Evolutionary conservation across 768 basidiomycete species (phyloP).

Genomic region (Termitomyces sp.): DNA sequence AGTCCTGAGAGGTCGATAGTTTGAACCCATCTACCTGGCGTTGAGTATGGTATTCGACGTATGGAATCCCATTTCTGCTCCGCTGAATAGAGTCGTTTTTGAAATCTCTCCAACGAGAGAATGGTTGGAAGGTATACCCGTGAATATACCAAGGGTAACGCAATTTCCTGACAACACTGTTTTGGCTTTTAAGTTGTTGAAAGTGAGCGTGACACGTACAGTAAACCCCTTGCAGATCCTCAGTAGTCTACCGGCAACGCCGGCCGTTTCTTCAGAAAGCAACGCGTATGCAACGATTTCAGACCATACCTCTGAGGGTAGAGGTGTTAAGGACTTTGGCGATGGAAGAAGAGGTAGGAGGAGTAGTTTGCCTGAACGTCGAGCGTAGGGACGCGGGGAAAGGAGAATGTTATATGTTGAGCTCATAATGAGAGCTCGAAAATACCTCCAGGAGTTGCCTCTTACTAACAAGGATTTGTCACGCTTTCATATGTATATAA

Average conservation of each 20-base stretch:
- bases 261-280: constrained; percentile 14
- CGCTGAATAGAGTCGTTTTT: constrained; percentile 47
- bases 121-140: constrained; percentile 39
- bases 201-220: constrained; percentile 20
- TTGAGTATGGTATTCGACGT: constrained; percentile 78
- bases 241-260: constrained; percentile 28
- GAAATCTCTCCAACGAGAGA: constrained; percentile 47
- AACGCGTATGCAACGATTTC: constrained; percentile 46
- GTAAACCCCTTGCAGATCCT: constrained; percentile 42
- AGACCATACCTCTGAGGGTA: constrained; percentile 71
- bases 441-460: too few species aligned
- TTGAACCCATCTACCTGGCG: constrained; percentile 85
- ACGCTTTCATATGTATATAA: neutral
- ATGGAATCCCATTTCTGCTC: constrained; percentile 88
- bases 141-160: constrained; percentile 63
- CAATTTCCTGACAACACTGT: constrained; percentile 43
- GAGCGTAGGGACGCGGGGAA: constrained; percentile 62
- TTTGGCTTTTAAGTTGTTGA: neutral
- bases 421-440: neutral
- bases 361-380: constrained; percentile 49
- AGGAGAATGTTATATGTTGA: constrained; percentile 41
- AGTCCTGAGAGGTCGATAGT: constrained; percentile 63
- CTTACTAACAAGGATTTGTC: neutral
- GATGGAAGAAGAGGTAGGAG: constrained; percentile 66
- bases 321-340: constrained; percentile 40